Conservation (phyloP, 2,329 filamentous ascomycete genomes). For the Huntiella decipiens region DNA sequence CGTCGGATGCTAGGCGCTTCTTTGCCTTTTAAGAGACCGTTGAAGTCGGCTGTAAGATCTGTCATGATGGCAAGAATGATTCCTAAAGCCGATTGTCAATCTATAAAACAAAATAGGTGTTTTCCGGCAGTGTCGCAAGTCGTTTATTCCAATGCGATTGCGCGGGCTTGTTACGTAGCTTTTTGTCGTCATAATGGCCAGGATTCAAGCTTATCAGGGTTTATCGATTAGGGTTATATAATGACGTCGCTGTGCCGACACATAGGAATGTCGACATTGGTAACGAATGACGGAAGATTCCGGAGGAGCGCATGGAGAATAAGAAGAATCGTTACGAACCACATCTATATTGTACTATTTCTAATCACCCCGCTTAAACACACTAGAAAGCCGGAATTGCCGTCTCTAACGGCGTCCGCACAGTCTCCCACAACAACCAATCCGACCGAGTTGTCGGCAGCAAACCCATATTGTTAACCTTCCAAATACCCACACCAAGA, state of each 20-base stretch:
- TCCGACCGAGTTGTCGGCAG: conserved; percentile 93
- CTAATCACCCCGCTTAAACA: neutral
- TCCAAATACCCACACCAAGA: conserved; percentile 78
- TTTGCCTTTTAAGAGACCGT: conserved; percentile 44
- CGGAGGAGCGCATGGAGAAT: neutral
- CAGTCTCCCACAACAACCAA: conserved; percentile 89
- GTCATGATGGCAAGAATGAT: conserved; percentile 21
- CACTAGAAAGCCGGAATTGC: conserved; percentile 38
- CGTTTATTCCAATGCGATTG: neutral
- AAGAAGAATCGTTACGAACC: neutral
- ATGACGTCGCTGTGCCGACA: neutral
- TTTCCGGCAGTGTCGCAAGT: neutral
- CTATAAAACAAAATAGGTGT: too few relatives aligned
- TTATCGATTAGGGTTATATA: neutral
- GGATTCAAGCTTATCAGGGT: neutral
- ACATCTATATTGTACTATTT: neutral
- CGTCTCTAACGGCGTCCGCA: conserved; percentile 47
- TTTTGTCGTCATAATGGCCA: neutral
- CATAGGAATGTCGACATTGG: too few relatives aligned
- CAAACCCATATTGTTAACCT: conserved; percentile 89
- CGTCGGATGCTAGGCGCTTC: conserved; percentile 29
- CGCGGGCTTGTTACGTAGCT: too few relatives aligned
- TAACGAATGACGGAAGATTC: neutral
- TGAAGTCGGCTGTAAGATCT: conserved; percentile 50
- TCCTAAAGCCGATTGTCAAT: too few relatives aligned